A percentile compares a stretch with the other conserved stretches of the same genome.
Evolutionary conservation across 805 yeast species (phyloP).

Genomic region (Yamadazyma kitorensis): DNA sequence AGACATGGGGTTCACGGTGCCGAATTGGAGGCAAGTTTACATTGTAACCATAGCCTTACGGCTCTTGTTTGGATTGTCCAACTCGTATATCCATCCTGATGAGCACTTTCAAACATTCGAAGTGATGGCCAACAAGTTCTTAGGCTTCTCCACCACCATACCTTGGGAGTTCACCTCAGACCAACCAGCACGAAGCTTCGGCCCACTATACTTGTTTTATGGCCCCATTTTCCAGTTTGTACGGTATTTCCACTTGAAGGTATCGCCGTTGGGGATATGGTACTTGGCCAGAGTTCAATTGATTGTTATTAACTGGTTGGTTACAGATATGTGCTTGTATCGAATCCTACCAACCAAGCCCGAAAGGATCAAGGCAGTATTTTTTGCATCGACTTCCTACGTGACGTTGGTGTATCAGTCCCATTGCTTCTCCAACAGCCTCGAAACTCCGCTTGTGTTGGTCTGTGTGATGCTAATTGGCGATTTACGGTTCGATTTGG

Average conservation of each 20-base stretch:
- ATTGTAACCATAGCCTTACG: conserved; percentile 45
- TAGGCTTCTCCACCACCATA: conserved; percentile 42
- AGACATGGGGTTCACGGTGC: no score
- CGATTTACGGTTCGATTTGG: conserved; percentile 29
- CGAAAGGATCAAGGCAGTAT: conserved; percentile 46
- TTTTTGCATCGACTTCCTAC: conserved; percentile 57
- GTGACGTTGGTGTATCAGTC: conserved; percentile 77
- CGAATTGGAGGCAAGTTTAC: conserved; percentile 49
- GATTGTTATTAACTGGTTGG: conserved; percentile 37
- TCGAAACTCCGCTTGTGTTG: conserved; percentile 64
- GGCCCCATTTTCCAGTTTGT: conserved; percentile 55
- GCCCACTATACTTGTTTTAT: conserved; percentile 64
- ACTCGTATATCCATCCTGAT: conserved; percentile 95
- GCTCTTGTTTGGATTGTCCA: conserved; percentile 57
- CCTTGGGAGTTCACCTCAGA: conserved; percentile 82
- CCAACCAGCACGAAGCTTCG: conserved; percentile 67
- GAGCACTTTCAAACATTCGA: conserved; percentile 94
- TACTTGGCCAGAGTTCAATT: conserved; percentile 51
- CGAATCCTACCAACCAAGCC: conserved; percentile 47
- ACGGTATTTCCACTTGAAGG: conserved; percentile 27
- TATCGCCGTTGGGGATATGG: conserved; percentile 51
- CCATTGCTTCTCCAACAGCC: conserved; percentile 85
- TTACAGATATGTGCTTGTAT: conserved; percentile 43
- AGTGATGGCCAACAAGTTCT: conserved; percentile 50
- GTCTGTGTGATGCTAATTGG: conserved; percentile 49